These are phyloP conservation scores for Backusella circina DNA, from an alignment of 192 early-diverging fungal species.

Conservation along the genomic window DNA sequence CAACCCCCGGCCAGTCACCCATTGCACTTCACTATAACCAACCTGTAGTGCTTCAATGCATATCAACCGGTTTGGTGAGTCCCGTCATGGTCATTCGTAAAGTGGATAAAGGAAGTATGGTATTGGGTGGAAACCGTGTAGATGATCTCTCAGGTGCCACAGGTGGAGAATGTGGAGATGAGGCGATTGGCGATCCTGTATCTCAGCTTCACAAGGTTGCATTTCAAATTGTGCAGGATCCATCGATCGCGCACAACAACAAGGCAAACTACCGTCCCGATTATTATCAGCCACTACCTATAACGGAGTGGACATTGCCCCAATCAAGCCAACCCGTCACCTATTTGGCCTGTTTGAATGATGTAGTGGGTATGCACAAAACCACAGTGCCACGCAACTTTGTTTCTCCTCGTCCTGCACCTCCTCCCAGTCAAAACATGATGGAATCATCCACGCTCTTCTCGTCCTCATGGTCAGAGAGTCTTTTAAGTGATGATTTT, in stretches of 20 bases:
- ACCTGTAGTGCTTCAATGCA: conserved; percentile 80
- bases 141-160: conserved; percentile 14
- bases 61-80: conserved; percentile 80
- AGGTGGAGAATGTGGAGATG: conserved; percentile 44
- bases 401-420: conserved; percentile 4
- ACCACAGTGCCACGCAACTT: conserved; percentile 47
- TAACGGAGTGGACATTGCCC: conserved; percentile 25
- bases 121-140: conserved; percentile 58
- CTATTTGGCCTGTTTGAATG: conserved; percentile 70
- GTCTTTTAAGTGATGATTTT: background rate
- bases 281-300: background rate
- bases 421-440: background rate
- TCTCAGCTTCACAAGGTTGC: conserved; percentile 91
- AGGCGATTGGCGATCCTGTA: conserved; percentile 76
- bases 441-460: background rate
- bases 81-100: conserved; percentile 80
- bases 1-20: conserved; percentile 47
- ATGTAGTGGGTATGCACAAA: conserved; percentile 72
- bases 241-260: conserved; percentile 20
- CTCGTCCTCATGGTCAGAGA: background rate
- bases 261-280: background rate
- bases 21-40: conserved; percentile 85
- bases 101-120: conserved; percentile 79
- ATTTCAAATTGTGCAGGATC: conserved; percentile 67
- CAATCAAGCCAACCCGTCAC: conserved; percentile 36